Evolutionary conservation across 2,329 filamentous ascomycete species (phyloP).

Genomic region (Tolypocladium pustulatum): DNA sequence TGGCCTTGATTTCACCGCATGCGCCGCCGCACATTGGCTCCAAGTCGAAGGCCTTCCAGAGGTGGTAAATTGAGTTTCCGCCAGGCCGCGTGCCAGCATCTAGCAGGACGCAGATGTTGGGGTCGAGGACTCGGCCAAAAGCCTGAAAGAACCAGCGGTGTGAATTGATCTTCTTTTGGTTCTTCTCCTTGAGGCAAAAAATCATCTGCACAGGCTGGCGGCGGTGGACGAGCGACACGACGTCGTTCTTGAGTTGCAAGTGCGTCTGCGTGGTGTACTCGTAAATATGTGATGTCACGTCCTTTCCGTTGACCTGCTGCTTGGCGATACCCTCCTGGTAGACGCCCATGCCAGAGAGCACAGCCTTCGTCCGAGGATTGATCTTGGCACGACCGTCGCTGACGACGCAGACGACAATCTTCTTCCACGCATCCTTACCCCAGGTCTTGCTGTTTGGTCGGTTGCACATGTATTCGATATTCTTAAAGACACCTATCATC

Average conservation of each 20-base stretch:
- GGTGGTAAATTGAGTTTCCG: constrained; percentile 87
- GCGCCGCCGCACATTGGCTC: constrained; percentile 96
- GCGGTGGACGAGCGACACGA: constrained; percentile 75
- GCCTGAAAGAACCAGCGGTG: constrained; percentile 99
- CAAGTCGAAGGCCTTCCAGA: constrained; percentile 97
- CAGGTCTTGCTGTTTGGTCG: constrained; percentile 90
- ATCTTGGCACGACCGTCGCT: constrained; percentile 97
- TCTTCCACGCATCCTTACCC: constrained; percentile 99
- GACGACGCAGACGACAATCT: constrained; percentile 96
- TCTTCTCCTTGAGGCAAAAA: constrained; percentile 98
- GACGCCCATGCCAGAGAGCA: constrained; percentile 86
- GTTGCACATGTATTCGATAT: constrained; percentile 96
- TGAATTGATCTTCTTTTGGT: constrained; percentile 99
- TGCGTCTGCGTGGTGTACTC: constrained; percentile 86
- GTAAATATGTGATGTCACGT: constrained; percentile 96
- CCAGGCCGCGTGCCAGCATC: constrained; percentile 95
- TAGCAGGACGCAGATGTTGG: constrained; percentile 92
- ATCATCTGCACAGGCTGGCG: constrained; percentile 91
- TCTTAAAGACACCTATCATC: constrained; percentile 96
- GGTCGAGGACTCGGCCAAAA: constrained; percentile 83
- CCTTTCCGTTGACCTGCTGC: constrained; percentile 92
- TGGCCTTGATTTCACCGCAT: constrained; percentile 98
- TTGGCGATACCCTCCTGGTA: constrained; percentile 98
- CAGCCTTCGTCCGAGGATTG: constrained; percentile 79
- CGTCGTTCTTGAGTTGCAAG: constrained; percentile 78